These are phyloP conservation scores for Caloboletus firmus DNA, from an alignment of 1,284 basidiomycete species.

Conservation along the genomic window DNA sequence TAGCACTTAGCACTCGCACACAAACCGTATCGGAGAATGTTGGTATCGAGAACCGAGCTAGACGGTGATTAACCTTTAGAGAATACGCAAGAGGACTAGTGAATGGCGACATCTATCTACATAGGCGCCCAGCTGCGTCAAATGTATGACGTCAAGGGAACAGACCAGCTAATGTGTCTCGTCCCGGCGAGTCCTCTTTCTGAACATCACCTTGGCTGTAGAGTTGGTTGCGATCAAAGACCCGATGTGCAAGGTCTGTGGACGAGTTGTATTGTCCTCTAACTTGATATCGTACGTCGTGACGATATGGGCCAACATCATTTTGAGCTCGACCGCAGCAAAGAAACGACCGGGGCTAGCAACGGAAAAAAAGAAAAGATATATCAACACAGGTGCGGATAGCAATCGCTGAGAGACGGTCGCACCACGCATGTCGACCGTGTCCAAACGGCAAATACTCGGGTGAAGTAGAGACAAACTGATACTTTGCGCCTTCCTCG, in stretches of 20 bases:
- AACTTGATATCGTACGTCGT: constrained; percentile 31
- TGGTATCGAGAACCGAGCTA: too few relatives aligned
- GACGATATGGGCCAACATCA: constrained; percentile 31
- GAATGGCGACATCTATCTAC: too few relatives aligned
- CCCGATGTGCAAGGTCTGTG: constrained; percentile 5
- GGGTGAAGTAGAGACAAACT: constrained; percentile 7
- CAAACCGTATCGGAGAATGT: too few relatives aligned
- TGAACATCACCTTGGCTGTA: constrained; percentile 10
- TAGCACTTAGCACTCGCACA: too few relatives aligned
- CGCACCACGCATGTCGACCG: constrained; percentile 14
- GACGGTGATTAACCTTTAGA: neutral
- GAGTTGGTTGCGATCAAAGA: neutral
- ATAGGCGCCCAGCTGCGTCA: neutral
- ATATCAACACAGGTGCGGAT: neutral
- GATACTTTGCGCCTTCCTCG: constrained; percentile 12
- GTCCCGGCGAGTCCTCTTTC: neutral
- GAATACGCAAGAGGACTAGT: too few relatives aligned
- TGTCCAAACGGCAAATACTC: constrained; percentile 12
- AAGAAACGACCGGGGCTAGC: constrained; percentile 35
- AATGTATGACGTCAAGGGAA: neutral
- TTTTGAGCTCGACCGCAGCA: constrained; percentile 26
- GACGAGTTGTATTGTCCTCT: constrained; percentile 29
- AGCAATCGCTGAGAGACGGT: neutral
- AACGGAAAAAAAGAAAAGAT: too few relatives aligned
- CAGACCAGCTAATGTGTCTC: neutral